These are phyloP conservation scores for Wickerhamomyces subpelliculosus DNA, from an alignment of 805 yeast species.

Conservation along the genomic window DNA sequence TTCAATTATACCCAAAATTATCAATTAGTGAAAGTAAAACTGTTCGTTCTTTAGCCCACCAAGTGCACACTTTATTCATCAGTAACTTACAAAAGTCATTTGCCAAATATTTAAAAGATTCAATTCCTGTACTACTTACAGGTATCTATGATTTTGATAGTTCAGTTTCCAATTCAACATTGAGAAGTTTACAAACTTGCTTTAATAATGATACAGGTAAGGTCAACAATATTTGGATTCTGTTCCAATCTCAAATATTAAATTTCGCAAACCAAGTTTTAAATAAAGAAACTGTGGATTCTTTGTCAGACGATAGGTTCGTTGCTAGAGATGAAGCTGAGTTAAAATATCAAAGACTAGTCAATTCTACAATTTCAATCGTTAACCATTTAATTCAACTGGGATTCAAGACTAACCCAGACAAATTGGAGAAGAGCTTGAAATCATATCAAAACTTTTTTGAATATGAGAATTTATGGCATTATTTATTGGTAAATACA, in stretches of 20 bases:
- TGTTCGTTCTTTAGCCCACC: slow-evolving; percentile 59
- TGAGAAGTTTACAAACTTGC: slow-evolving; percentile 38
- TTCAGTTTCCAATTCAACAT: slow-evolving; percentile 46
- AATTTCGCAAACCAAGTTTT: slow-evolving; percentile 47
- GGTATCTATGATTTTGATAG: slow-evolving; percentile 70
- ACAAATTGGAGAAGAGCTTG: slow-evolving; percentile 15
- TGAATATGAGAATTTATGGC: slow-evolving; percentile 37
- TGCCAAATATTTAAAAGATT: slow-evolving; percentile 60
- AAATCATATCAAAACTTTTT: slow-evolving; percentile 29
- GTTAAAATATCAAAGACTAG: slow-evolving; percentile 54
- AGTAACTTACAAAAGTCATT: slow-evolving; percentile 44
- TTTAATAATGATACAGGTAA: slow-evolving; percentile 53
- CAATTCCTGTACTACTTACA: slow-evolving; percentile 66
- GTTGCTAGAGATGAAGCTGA: slow-evolving; percentile 59
- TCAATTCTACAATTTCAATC: slow-evolving; percentile 43
- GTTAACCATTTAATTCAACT: slow-evolving; percentile 28
- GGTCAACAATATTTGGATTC: slow-evolving; percentile 50
- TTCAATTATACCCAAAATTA: slow-evolving; percentile 76
- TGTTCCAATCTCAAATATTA: slow-evolving; percentile 50
- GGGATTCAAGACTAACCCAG: slow-evolving; percentile 12
- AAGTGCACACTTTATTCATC: slow-evolving; percentile 53
- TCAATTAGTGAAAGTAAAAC: slow-evolving; percentile 62
- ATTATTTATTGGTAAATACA: slow-evolving; percentile 26
- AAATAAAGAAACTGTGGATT: slow-evolving; percentile 48
- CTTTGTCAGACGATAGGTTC: slow-evolving; percentile 71